Base-by-base conservation (phyloP, 805 yeast species). In the Candida lessepsii region DNA sequence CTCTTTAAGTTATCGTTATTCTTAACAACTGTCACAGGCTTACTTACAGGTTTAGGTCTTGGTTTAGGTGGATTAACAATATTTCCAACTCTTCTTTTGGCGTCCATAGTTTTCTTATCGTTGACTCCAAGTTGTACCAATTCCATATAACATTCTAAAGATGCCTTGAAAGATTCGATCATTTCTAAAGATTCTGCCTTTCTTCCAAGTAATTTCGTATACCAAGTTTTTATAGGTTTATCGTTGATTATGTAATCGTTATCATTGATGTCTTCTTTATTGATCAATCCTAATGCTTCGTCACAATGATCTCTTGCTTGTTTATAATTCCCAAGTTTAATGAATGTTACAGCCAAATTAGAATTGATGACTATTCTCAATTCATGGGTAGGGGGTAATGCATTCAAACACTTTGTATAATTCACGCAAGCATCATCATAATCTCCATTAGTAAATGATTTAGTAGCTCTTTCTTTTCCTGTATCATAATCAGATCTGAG, bases 101-200 rank as follows among this genome's bases (percentile, higher is more conserved):
- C 95, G 36, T 86, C 96, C 75, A 91, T 63, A 0, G 79, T 70
- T 21, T 75, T 67, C 43, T 80, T 78, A 23, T 79, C 76, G 2
- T 81, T 75, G 17, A 76, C 76, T 0, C 96, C 96, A 26, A 56
- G 45, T 44, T 79, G 76, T 13, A 93, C 71, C 37, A 90, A 68
- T 24, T 67, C 58, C 42, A 73, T 75, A 69, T 88, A 91, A 5
- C 76, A 56, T 0, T 60, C 67, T 18, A 86, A 66, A 0, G 97
- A 83, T 5, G 74, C 81, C 40, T 70, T 56, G 60, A 73, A 86
- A 49, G 74, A 75, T 52, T 93, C 99, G 39, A 80, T 53, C 58
- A 80, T 79, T 61, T 93, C 99, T 29, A 81, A 70, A 2, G 91
- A 82, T 54, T 93, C 97, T 0, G 96, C 97, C 47, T 78, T 77